Base-by-base conservation (phyloP, 805 yeast species). In the Komagataella populi region DNA sequence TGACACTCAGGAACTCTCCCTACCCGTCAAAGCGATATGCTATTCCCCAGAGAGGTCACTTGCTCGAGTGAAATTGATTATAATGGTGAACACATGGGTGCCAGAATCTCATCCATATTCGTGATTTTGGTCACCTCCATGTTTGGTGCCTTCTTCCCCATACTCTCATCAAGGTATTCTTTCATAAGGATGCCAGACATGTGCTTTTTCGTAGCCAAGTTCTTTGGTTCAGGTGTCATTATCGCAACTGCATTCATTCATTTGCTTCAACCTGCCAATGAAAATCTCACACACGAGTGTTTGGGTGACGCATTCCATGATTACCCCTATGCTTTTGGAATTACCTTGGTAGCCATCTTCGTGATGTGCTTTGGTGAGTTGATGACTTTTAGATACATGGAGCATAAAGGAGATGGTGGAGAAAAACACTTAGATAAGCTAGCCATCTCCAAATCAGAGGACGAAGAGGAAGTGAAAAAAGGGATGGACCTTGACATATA, bases 221-320 rank as follows among this genome's bases (percentile, higher is more conserved):
- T 72, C 67, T 83, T 83, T 58, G 91, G 91, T 57, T 74, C 87
- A 4, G 91, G 91, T 50, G 90, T 84, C 48, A 84, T 84, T 57
- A 70, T 84, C 3, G 84, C 90, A 8, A 84, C 91, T 6, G 87
- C 88, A 0, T 84, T 81, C 57, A 74, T 84, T 53, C 91, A 84
- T 65, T 64, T 83, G 52, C 67, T 83, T 58, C 71, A 72, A 51
- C 83, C 83, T 2, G 84, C 83, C n/a, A 59, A 70, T 51, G 81
- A 78, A 18, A 70, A 76, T 2, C 67, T 82, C 48, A 57, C 69
- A 3, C 60, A 74, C 48, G 71, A 65, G 12, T 82, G 88, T 66
- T 68, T 83, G 36, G 82, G 83, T n/a, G 81, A 78, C 22, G 70
- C 71, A 1, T 73, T 76, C 58, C 60, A 51, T 5, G 70, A 60